phyloP scores from a whole-genome alignment of 495 filamentous ascomycete species.

The Penicillium soppii region DNA sequence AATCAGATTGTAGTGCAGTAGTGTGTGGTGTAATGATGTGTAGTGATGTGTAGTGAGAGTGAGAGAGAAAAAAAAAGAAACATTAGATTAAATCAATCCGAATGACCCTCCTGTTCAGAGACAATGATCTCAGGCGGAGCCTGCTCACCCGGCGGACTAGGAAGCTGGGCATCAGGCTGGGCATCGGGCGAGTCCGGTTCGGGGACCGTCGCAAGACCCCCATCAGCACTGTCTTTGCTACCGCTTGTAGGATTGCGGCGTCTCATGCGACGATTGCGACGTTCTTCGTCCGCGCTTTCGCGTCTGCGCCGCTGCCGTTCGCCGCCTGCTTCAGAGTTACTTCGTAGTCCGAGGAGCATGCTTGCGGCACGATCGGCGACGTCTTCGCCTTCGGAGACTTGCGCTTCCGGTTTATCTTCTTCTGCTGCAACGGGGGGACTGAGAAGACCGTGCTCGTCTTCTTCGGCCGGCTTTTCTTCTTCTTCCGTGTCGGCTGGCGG shows the following conservation, averaged over 20 bases:
- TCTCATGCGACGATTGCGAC: constrained; percentile 57
- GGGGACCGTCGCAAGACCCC: constrained; percentile 30
- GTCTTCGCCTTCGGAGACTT: constrained; percentile 63
- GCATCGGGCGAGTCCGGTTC: constrained; percentile 32
- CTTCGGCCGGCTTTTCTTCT: constrained; percentile 20
- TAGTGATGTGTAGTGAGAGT: constrained; percentile 2
- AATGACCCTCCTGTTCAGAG: constrained; percentile 30
- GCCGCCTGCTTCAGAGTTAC: constrained; percentile 53
- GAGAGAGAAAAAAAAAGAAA: constrained; percentile 33
- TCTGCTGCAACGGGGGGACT: constrained; percentile 38
- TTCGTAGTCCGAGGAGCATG: constrained; percentile 76
- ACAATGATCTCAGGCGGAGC: constrained; percentile 41
- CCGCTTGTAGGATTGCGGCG: constrained; percentile 51
- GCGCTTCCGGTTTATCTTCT: constrained; percentile 38
- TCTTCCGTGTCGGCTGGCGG: constrained; percentile 54
- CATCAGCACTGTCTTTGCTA: constrained; percentile 49
- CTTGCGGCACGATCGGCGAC: constrained; percentile 80
- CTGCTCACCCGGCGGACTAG: constrained; percentile 29
- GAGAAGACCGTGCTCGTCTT: constrained; percentile 36
- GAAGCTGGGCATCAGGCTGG: constrained; percentile 24
- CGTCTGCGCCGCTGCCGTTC: constrained; percentile 61
- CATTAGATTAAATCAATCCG: constrained; percentile 42
- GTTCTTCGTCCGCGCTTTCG: constrained; percentile 71
- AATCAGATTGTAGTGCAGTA: constrained; percentile 18
- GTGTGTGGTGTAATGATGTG: constrained; percentile 13